Base-by-base conservation (phyloP, 2,329 filamentous ascomycete genomes). In the Pyrenophora teres region DNA sequence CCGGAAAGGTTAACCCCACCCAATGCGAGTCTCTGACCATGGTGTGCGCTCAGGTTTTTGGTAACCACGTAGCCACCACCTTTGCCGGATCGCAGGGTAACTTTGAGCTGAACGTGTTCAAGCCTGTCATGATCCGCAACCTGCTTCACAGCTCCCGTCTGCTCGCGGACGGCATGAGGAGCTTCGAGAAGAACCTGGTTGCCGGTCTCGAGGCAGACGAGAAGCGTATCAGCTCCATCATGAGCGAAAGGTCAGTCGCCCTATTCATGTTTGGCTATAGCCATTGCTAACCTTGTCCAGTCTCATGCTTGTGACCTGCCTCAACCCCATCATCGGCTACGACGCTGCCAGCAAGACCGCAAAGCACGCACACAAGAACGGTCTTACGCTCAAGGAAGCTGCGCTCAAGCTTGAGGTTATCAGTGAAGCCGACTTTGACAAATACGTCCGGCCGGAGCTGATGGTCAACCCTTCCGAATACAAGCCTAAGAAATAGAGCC, bases 51-150 rank as follows among this genome's bases (percentile, higher is more conserved):
- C 94, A 99, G 78, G 93, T 99, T 57, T 96, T 97, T 84, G 94
- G 94, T 71, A 99, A 99, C 83, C 87, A 97, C 74, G 88, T 92
- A 46, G 91, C 94, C 32, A 87, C 90, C 55, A 97, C 93, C 25
- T 91, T 97, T 67, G 91, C 92, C 58, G 94, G 93, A 71, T 95
- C 95, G 81, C 96, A 94, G 80, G 94, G 94, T 62, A 95, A 97
- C 80, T 99, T 99, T 68, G 94, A 97, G 79, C 85, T 99, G 64
- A 99, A 97, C 78, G 94, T 97, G 49, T 99, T 96, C 86, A 97
- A 97, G 83, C 94, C 94, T 37, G 85, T 97, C 52, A 84, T 99
- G 74, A 97, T 97, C 77, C 85, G 89, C 77, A 97, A 97, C 80
- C 81, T 97, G 62, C 83, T 99, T 33, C 94, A 97, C 83, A 96